Base-by-base conservation (phyloP, 2,329 filamentous ascomycete species). In the Chalaropsis ovoidea region DNA sequence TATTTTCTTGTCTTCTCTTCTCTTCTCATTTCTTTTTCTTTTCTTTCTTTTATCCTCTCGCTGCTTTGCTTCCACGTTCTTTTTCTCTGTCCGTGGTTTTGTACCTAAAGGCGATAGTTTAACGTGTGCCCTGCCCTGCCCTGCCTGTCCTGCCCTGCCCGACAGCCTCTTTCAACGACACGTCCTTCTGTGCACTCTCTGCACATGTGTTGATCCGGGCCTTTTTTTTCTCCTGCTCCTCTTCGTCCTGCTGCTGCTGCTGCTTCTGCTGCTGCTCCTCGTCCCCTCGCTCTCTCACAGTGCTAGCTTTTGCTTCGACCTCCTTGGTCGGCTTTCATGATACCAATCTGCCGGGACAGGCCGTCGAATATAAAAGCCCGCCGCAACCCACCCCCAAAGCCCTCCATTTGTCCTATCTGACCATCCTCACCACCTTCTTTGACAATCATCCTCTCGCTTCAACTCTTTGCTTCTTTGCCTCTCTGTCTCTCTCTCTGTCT, bases 281-380 rank as follows among this genome's bases (percentile, higher is more conserved):
- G 17, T 62, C 41, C 41, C 19, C 56, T 60, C 56, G 3, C 56
- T 41, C 24, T 60, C 15, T 17, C 61, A 47, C 39, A 45, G 31
- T 62, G 52, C 27, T 35, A 31, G 52, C 27, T 19, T 17, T 47
- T 17, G 43, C 15, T 17, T 62, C 24, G 42, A 31, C 45, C 42
- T 19, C 42, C 15, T 49, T 19, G 42, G 35, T 62, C 52, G 35
- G 52, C 52, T n/a, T 56, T 43, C 58, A 63, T 60, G 54, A 67
- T 63, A 66, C 61, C 61, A 61, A 64, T 41, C 43, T 60, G 31
- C 39, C 62, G 65, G 65, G 65, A 64, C 62, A 64, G 45, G 24
- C 54, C 27, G 39, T 64, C 31, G 19, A 61, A 45, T 67, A 67
- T 67, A 67, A 67, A 67, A 64, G 49, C 39, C 27, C 24, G 27